Evolutionary conservation across 306 rosid species (phyloP).

Genomic region (Dryas octopetala): DNA sequence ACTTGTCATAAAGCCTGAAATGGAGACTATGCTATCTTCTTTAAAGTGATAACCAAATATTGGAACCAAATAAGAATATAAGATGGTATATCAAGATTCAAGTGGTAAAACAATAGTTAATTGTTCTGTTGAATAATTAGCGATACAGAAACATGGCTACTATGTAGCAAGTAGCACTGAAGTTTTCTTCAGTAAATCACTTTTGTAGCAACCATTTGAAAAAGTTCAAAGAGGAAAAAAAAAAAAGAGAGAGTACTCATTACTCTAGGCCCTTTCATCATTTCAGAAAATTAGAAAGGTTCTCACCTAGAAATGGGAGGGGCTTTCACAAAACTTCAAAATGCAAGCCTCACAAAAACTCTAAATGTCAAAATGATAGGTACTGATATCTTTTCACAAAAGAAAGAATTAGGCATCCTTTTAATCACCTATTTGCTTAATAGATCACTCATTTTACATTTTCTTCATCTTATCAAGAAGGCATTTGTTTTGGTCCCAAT

Average conservation of each 20-base stretch:
- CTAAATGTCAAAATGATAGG: neutral
- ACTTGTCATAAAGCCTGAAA: neutral
- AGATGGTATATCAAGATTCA: too few relatives aligned
- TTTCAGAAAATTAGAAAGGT: too few relatives aligned
- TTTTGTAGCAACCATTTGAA: neutral
- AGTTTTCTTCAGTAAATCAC: neutral
- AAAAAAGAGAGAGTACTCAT: too few relatives aligned
- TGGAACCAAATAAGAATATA: neutral
- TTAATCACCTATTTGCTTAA: neutral
- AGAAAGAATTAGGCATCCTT: neutral
- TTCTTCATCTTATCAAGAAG: neutral
- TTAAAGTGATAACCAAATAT: neutral
- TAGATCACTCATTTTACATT: neutral
- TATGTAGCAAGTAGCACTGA: neutral
- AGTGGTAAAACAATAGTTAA: too few relatives aligned
- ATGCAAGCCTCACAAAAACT: neutral
- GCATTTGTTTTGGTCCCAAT: neutral
- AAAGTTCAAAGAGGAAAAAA: too few relatives aligned
- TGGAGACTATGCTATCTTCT: neutral
- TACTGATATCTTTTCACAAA: neutral
- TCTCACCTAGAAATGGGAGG: neutral
- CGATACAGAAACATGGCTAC: neutral
- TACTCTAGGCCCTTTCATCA: too few relatives aligned
- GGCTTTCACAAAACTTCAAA: neutral
- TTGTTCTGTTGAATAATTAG: neutral